phyloP scores from a whole-genome alignment of 2,329 filamentous ascomycete genomes.

The Ambrosiella xylebori region DNA sequence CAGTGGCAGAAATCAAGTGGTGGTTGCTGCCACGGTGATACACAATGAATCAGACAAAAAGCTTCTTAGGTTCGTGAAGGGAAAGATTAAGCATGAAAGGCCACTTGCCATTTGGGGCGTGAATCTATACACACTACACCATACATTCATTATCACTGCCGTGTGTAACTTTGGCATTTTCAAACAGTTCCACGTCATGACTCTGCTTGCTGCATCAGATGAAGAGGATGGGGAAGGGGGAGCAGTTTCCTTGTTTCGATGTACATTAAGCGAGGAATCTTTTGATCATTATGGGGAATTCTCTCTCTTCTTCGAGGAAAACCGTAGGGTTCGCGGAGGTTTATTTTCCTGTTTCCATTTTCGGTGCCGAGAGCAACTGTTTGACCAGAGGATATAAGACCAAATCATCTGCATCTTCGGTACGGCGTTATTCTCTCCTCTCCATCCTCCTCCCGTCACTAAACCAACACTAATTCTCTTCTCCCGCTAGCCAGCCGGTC shows the following conservation, averaged over 20 bases:
- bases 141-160: too few relatives aligned
- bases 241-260: background rate
- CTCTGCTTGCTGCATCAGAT: background rate
- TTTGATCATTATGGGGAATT: background rate
- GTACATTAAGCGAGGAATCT: background rate
- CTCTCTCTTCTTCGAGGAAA: background rate
- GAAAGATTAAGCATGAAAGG: background rate
- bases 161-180: background rate
- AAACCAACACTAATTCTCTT: background rate
- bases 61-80: background rate
- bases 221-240: too few relatives aligned
- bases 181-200: background rate
- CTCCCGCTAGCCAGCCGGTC: constrained; percentile 9
- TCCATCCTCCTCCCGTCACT: background rate
- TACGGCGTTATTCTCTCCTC: background rate
- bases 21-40: too few relatives aligned
- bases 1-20: too few relatives aligned
- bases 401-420: background rate
- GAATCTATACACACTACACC: background rate
- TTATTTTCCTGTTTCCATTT: too few relatives aligned
- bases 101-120: background rate
- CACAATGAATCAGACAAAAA: background rate
- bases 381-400: background rate
- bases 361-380: too few relatives aligned
- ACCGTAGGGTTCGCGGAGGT: background rate